Conservation (phyloP, 1,139 yeast species). For the Groenewaldozyma auringiensis region DNA sequence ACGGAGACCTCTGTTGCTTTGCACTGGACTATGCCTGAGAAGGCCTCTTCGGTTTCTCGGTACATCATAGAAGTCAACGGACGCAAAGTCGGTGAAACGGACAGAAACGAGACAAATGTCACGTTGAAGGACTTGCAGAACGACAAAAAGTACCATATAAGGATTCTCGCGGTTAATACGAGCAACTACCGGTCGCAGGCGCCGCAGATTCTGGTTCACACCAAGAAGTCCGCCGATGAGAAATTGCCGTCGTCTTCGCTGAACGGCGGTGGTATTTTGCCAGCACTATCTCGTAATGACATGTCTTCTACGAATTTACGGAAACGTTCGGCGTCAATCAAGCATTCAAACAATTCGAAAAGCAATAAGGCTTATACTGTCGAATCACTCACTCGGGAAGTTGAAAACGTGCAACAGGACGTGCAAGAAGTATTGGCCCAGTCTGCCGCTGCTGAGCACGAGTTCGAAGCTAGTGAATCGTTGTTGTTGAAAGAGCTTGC, state of each 20-base stretch:
- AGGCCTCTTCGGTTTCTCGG: slow-evolving; percentile 29
- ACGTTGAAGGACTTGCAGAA: slow-evolving; percentile 40
- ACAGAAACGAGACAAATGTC: slow-evolving; percentile 29
- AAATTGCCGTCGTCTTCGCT: slow-evolving; percentile 14
- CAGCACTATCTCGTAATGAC: slow-evolving; percentile 6
- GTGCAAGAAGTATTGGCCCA: slow-evolving; percentile 38
- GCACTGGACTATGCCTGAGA: slow-evolving; percentile 47
- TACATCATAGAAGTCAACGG: slow-evolving; percentile 45
- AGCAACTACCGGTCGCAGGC: slow-evolving; percentile 29
- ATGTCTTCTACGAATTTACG: slow-evolving; percentile 4
- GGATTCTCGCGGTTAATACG: slow-evolving; percentile 44
- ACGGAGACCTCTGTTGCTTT: slow-evolving; percentile 42
- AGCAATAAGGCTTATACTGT: slow-evolving; percentile 33
- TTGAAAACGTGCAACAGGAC: slow-evolving; percentile 45
- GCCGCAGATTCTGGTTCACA: slow-evolving; percentile 23
- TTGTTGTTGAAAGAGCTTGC: slow-evolving; percentile 37
- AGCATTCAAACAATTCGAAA: slow-evolving; percentile 3
- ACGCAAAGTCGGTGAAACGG: slow-evolving; percentile 35
- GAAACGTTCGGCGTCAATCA: slow-evolving; percentile 4
- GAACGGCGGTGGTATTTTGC: slow-evolving; percentile 7
- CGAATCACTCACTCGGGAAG: slow-evolving; percentile 42
- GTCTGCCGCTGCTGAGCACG: slow-evolving; percentile 34
- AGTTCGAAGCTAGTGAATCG: slow-evolving; percentile 37
- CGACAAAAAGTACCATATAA: slow-evolving; percentile 46
- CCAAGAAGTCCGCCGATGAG: slow-evolving; percentile 20